A percentile compares a stretch with the other conserved stretches of the same genome.
Evolutionary conservation across 2,329 filamentous ascomycete genomes (phyloP).

Genomic region (Myriosclerotinia curreyana): DNA sequence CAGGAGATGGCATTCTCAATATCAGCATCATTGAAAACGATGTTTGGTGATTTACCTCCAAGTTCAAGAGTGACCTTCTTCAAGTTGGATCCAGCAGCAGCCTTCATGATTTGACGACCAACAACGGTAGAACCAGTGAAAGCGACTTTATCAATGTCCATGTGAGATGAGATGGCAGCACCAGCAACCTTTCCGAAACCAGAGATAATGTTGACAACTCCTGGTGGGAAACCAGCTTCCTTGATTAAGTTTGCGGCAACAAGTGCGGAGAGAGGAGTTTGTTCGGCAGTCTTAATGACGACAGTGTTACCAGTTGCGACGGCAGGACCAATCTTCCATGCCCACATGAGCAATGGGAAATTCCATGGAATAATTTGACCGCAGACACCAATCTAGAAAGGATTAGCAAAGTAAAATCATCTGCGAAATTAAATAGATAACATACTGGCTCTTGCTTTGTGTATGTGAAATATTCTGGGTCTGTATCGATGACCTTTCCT

Average conservation of each 20-base stretch:
- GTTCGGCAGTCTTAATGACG: constrained; percentile 60
- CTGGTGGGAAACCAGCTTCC: constrained; percentile 63
- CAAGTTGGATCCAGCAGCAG: constrained; percentile 59
- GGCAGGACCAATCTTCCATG: constrained; percentile 65
- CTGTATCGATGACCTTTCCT: constrained; percentile 66
- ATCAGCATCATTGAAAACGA: constrained; percentile 60
- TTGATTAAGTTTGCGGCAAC: constrained; percentile 54
- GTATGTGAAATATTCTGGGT: constrained; percentile 63
- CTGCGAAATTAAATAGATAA: constrained; percentile 33
- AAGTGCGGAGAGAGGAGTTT: constrained; percentile 58
- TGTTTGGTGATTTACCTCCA: constrained; percentile 61
- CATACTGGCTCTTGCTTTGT: constrained; percentile 61
- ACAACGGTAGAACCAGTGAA: constrained; percentile 64
- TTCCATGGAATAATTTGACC: constrained; percentile 74
- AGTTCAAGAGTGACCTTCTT: constrained; percentile 65
- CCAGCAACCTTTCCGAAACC: constrained; percentile 66
- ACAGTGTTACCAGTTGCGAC: constrained; percentile 58
- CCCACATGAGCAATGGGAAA: constrained; percentile 63
- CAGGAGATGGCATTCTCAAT: constrained; percentile 61
- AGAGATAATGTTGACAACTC: constrained; percentile 62
- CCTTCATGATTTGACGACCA: constrained; percentile 62
- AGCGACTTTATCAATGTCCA: constrained; percentile 64
- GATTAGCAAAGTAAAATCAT: neutral
- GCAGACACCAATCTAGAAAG: constrained; percentile 56
- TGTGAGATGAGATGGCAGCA: constrained; percentile 60